Percentiles rank a stretch among this genome's conserved stretches.
Evolutionary conservation across 306 rosid genomes (phyloP).

Genomic region (Clitoria ternatea): DNA sequence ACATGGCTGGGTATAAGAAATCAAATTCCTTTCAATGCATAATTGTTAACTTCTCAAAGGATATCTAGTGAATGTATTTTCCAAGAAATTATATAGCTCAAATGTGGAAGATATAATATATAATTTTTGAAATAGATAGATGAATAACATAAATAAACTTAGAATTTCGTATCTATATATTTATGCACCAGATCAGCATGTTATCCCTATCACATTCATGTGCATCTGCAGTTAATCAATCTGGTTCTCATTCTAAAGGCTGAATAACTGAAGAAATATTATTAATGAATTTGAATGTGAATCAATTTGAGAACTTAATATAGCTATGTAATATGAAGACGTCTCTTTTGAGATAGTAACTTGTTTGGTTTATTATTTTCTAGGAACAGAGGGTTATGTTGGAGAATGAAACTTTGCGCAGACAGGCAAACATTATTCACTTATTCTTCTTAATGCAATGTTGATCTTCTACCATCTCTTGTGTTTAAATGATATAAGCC

Average conservation of each 20-base stretch:
- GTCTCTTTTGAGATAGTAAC: neutral
- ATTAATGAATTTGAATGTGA: neutral
- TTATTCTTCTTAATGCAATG: constrained; percentile 9
- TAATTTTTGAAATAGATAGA: neutral
- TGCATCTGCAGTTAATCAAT: neutral
- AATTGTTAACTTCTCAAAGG: neutral
- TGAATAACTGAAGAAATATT: neutral
- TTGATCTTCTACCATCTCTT: constrained; percentile 14
- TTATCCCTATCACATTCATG: neutral
- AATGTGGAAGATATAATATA: neutral
- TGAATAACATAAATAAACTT: neutral
- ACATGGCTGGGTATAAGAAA: neutral
- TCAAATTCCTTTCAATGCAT: neutral
- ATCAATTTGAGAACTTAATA: neutral
- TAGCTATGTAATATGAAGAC: neutral
- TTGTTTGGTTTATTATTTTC: constrained; percentile 27
- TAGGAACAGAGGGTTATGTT: constrained; percentile 86
- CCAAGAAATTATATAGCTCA: neutral
- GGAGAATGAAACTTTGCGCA: constrained; percentile 84
- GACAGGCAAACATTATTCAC: constrained; percentile 56
- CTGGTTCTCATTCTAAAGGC: neutral
- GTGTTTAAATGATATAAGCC: neutral
- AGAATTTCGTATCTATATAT: neutral
- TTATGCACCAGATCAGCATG: neutral
- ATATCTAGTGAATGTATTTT: neutral